Evolutionary conservation across 805 yeast species (phyloP).

Genomic region (Ogataea pilisensis): DNA sequence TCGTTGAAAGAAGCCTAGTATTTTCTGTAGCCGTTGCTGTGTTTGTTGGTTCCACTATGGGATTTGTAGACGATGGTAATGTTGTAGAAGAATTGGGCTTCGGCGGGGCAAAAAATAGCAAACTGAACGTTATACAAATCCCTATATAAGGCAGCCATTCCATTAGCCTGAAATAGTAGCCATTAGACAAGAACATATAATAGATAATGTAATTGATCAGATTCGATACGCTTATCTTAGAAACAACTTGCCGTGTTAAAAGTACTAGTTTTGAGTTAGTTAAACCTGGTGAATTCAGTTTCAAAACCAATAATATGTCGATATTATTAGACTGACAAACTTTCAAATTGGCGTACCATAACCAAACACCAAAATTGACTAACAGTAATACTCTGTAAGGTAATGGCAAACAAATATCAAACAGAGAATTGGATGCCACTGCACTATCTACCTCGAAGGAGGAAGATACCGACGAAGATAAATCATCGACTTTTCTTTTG

Average conservation of each 20-base stretch:
- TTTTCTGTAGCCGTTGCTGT: slow-evolving; percentile 30
- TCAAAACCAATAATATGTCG: slow-evolving; percentile 43
- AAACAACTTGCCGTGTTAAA: slow-evolving; percentile 13
- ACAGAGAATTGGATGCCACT: slow-evolving; percentile 4
- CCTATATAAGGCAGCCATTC: slow-evolving; percentile 38
- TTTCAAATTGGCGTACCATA: slow-evolving; percentile 49
- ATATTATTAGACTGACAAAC: slow-evolving; percentile 36
- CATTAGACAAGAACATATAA: slow-evolving; percentile 21
- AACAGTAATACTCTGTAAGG: slow-evolving; percentile 49
- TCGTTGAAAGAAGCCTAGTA: slow-evolving; percentile 44
- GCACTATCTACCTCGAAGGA: neutral
- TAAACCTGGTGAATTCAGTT: slow-evolving; percentile 24
- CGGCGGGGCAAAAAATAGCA: slow-evolving; percentile 26
- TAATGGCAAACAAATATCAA: slow-evolving; percentile 39
- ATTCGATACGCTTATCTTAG: slow-evolving; percentile 23
- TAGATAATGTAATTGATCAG: slow-evolving; percentile 28
- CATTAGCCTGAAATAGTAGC: slow-evolving; percentile 22
- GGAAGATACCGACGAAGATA: neutral
- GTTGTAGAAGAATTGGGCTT: slow-evolving; percentile 20
- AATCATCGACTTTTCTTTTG: neutral
- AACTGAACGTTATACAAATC: slow-evolving; percentile 31
- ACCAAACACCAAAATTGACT: slow-evolving; percentile 44
- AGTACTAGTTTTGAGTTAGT: slow-evolving; percentile 12
- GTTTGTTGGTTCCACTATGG: slow-evolving; percentile 11
- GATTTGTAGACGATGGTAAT: too few relatives aligned